phyloP scores from a whole-genome alignment of 176 grass and related monocot genomes.

The Triticum timopheevii region DNA sequence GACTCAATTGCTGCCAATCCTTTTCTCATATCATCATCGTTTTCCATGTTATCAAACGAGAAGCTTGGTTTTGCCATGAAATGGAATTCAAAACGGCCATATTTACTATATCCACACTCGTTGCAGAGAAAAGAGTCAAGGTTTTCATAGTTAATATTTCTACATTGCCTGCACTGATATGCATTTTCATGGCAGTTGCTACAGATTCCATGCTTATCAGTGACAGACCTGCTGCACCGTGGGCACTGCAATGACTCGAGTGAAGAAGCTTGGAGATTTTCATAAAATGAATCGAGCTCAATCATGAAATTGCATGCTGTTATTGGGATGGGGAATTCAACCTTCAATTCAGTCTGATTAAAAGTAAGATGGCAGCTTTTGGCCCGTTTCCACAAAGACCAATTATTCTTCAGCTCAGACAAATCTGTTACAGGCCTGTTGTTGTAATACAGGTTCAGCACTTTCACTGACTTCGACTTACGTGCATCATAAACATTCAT shows the following conservation, averaged over 20 bases:
- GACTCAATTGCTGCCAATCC: conserved; percentile 92
- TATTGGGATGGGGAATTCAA: conserved; percentile 95
- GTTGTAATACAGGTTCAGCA: conserved; percentile 95
- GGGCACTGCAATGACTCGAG: conserved; percentile 97
- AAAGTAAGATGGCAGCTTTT: conserved; percentile 94
- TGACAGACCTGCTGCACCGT: conserved; percentile 89
- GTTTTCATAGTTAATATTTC: conserved; percentile 99
- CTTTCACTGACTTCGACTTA: conserved; percentile 94
- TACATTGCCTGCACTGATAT: conserved; percentile 94
- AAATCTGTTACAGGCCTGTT: conserved; percentile 82
- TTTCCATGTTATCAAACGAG: conserved; percentile 99
- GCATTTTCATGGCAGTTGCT: conserved; percentile 99
- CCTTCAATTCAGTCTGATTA: conserved; percentile 91
- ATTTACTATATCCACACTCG: conserved; percentile 99
- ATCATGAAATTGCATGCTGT: conserved; percentile 99
- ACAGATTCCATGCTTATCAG: conserved; percentile 98
- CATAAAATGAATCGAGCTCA: conserved; percentile 97
- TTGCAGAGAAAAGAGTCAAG: conserved; percentile 99
- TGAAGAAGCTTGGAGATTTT: conserved; percentile 99
- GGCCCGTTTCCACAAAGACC: conserved; percentile 97
- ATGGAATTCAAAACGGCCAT: conserved; percentile 99
- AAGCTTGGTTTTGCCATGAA: conserved; percentile 99
- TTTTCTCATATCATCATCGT: conserved; percentile 98
- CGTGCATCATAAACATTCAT: conserved; percentile 99
- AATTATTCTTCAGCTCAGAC: conserved; percentile 97